phyloP scores from a whole-genome alignment of 2,329 filamentous ascomycete species.

The Plenodomus lindquistii region DNA sequence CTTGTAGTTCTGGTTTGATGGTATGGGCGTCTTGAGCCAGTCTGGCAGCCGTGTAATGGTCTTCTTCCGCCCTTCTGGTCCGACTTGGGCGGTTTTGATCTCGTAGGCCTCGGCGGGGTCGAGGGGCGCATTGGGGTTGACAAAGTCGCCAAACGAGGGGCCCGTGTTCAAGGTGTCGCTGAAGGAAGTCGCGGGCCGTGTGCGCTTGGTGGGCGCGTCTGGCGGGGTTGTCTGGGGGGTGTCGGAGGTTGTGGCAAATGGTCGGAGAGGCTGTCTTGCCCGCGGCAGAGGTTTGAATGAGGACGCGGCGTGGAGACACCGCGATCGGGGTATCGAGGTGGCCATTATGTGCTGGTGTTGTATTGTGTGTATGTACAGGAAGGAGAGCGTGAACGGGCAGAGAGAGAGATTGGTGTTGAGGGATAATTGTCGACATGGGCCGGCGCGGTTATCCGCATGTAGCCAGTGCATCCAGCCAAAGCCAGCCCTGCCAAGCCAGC shows the following conservation, averaged over 20 bases:
- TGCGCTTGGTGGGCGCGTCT: conserved; percentile 31
- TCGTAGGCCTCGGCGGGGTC: conserved; percentile 59
- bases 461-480: conserved; percentile 17
- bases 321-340: conserved; percentile 36
- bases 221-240: conserved; percentile 22
- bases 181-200: conserved; percentile 58
- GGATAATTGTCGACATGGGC: not conserved
- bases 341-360: conserved; percentile 28
- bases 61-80: conserved; percentile 65
- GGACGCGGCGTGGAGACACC: conserved; percentile 33
- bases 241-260: conserved; percentile 42
- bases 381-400: conserved; percentile 2
- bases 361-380: conserved; percentile 1
- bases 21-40: conserved; percentile 97
- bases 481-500: conserved; percentile 3
- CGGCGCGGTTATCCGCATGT: conserved; percentile 28
- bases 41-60: conserved; percentile 76
- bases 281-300: conserved; percentile 21
- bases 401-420: conserved; percentile 4
- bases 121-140: conserved; percentile 51
- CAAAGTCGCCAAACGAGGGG: conserved; percentile 67
- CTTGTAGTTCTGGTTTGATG: conserved; percentile 83
- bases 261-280: conserved; percentile 21
- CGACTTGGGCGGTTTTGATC: conserved; percentile 64
- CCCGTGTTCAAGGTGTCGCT: conserved; percentile 66